Evolutionary conservation across 306 rosid genomes (phyloP).

Genomic region (Pyrus betulifolia): DNA sequence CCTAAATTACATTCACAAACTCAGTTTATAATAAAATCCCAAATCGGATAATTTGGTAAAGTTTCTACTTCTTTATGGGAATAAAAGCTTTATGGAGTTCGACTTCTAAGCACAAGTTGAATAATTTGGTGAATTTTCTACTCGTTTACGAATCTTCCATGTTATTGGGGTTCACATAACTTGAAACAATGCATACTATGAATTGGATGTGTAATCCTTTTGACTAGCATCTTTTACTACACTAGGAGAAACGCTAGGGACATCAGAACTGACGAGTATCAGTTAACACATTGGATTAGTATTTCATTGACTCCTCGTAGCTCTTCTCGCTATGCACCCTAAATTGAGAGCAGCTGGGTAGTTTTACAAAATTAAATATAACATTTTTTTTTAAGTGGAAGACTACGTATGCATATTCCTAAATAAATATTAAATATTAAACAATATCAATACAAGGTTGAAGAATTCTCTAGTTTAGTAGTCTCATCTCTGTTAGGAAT

Average conservation of each 20-base stretch:
- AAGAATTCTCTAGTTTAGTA: no score
- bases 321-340: slow-evolving; percentile 56
- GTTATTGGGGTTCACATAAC: background rate
- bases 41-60: no score
- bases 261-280: slow-evolving; percentile 23
- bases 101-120: no score
- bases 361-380: background rate
- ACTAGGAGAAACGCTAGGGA: background rate
- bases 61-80: no score
- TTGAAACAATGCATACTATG: background rate
- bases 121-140: no score
- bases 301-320: slow-evolving; percentile 62
- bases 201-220: slow-evolving; percentile 5
- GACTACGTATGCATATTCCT: background rate
- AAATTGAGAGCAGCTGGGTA: slow-evolving; percentile 61
- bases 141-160: no score
- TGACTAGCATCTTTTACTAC: background rate
- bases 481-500: no score
- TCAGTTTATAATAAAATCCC: no score
- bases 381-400: background rate
- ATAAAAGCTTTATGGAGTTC: no score
- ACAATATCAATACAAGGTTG: background rate
- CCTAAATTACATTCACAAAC: no score
- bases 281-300: slow-evolving; percentile 49
- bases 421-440: background rate